A percentile compares a stretch with the other conserved stretches of the same genome.
Evolutionary conservation across 2,329 filamentous ascomycete genomes (phyloP).

Genomic region (Cercospora zeae-maydis): DNA sequence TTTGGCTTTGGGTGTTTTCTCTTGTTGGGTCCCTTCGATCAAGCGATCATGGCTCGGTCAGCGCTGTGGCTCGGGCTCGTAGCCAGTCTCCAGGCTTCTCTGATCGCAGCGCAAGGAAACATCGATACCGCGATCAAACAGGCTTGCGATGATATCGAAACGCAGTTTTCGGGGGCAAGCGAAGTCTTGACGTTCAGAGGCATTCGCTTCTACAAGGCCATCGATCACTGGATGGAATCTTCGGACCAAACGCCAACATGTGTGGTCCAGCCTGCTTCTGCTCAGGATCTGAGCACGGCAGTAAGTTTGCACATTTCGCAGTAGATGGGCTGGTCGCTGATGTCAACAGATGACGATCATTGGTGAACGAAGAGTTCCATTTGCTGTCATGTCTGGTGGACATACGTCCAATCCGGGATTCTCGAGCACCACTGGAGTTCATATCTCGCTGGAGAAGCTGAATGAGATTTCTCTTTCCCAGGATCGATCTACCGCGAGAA

Average conservation of each 20-base stretch:
- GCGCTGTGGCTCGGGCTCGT: not conserved
- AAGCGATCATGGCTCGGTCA: not conserved
- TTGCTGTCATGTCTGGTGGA: constrained; percentile 12
- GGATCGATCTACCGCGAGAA: constrained; percentile 1
- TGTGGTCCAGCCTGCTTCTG: constrained; percentile 1
- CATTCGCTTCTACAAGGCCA: not conserved
- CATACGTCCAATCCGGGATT: constrained; percentile 17
- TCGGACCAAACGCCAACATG: constrained; percentile 1
- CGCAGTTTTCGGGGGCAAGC: not conserved
- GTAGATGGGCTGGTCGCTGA: not conserved
- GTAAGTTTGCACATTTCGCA: not conserved
- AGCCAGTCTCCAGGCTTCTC: not conserved
- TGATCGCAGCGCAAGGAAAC: not conserved
- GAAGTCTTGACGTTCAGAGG: constrained; percentile 4
- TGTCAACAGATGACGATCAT: constrained; percentile 8
- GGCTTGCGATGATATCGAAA: constrained; percentile 2
- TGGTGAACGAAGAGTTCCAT: not conserved
- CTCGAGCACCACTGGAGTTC: constrained; percentile 12
- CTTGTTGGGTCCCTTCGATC: not conserved
- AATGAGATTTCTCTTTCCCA: constrained; percentile 7
- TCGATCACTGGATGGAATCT: constrained; percentile 12
- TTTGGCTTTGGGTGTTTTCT: not conserved
- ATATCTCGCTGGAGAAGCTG: constrained; percentile 12
- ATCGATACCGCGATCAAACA: not conserved
- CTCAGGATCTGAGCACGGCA: not conserved